phyloP scores from a whole-genome alignment of 139 green algal species.

The Chlorella ohadii region DNA sequence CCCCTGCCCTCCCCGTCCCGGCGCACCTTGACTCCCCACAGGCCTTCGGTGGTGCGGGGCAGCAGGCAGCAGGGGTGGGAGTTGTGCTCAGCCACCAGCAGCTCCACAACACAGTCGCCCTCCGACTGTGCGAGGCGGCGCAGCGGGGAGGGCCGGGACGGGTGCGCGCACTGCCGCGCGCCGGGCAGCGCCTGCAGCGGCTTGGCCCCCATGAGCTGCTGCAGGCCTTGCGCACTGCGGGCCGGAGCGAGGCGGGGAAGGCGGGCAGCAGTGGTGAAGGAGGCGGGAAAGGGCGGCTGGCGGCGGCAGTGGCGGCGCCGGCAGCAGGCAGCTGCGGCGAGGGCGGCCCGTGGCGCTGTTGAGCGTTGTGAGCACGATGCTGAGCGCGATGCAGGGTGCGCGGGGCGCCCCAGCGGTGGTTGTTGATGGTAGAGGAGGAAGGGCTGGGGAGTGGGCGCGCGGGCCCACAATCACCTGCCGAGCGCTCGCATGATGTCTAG shows the following conservation, averaged over 20 bases:
- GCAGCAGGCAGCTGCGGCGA: not conserved
- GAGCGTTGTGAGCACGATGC: too few relatives aligned
- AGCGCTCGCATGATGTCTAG: too few relatives aligned
- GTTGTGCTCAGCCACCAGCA: not conserved
- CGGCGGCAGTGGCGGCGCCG: not conserved
- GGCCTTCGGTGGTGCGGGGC: not conserved
- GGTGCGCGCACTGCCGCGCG: conserved; percentile 8
- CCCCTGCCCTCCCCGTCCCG: not conserved
- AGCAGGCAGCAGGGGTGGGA: conserved; percentile 26
- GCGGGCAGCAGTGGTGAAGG: not conserved
- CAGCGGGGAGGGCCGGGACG: not conserved
- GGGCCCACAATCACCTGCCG: too few relatives aligned
- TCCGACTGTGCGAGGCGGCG: not conserved
- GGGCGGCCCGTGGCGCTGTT: not conserved
- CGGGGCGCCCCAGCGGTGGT: not conserved
- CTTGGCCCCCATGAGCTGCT: not conserved
- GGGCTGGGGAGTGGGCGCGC: too few relatives aligned
- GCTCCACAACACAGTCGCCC: not conserved
- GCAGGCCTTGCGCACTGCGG: not conserved
- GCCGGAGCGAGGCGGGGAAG: not conserved
- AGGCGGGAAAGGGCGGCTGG: too few relatives aligned
- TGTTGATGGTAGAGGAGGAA: too few relatives aligned
- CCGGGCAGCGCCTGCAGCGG: not conserved
- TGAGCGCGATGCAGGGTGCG: not conserved
- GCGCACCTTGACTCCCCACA: not conserved